Evolutionary conservation across 768 basidiomycete species (phyloP), one percentile per base, ranked within the genome.

Genomic region (Boletus sp.): DNA sequence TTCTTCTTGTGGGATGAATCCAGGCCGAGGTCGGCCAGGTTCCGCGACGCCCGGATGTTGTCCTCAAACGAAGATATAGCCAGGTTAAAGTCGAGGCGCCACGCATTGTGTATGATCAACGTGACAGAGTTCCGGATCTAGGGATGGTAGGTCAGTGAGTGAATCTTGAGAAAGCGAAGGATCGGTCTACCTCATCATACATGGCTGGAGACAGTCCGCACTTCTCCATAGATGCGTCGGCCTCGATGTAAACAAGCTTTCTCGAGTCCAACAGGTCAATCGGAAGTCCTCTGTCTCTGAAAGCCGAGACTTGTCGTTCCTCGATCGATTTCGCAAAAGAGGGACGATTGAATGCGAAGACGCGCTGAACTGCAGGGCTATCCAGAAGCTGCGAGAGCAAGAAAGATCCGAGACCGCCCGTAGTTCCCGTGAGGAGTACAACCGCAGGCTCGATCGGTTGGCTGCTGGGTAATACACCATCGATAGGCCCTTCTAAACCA

Each of bases 61-160:
- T 75, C 72, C 40, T 78, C 78, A 52, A 80, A 78, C 1, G 79
- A 79, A 7, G 73, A 65, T 10, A 80, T 64, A 2, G 65, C 66
- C 35, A 76, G 52, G 50, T 75, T 79, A 56, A 78, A 79, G 49
- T 80, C 73, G 44, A 80, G 66, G 17, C 66, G 69, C 79, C 79
- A 80, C 4, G 79, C 77, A 8, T 69, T 76, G 52, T 79, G 78
- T 18, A 79, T 75, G 42, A 79, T 66, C 32, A 73, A 35, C 2
- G 73, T 73, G 33, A 77, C 66, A 0, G 73, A 71, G 4, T 57
- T 55, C 2, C 64, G 64, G 2, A 79, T 63, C 78, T 78, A 40
- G 1, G 4, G 14, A 33, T 4, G n/a, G 30, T 5, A 17, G 4
- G 14, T 24, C 24, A 28, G 18, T 33, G 7, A 33, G 33, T 33